These are phyloP conservation scores for slime mould (Dictyostelium discoideum) DNA, from an alignment of 78 protist genomes.

Conservation along the genomic window DNA sequence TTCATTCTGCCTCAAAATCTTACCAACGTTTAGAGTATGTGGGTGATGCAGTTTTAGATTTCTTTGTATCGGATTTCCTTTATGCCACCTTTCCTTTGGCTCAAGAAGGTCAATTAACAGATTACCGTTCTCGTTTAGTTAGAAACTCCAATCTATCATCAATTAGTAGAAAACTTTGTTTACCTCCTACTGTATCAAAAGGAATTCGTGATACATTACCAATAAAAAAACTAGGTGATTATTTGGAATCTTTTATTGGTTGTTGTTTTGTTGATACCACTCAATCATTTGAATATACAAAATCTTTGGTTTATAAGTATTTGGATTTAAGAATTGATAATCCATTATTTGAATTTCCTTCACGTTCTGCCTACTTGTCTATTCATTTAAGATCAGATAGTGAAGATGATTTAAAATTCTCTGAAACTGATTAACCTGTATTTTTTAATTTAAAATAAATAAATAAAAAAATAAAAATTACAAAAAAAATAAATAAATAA, in stretches of 20 bases:
- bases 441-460: too few species aligned
- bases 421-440: background rate
- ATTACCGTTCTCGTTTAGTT: slow-evolving; percentile 18
- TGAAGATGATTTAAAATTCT: background rate
- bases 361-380: background rate
- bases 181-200: background rate
- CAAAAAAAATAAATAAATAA: too few species aligned
- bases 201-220: background rate
- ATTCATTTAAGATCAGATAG: background rate
- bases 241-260: slow-evolving; percentile 64
- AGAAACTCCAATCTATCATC: background rate
- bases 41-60: slow-evolving; percentile 68
- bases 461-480: too few species aligned
- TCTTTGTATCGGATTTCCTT: slow-evolving; percentile 32
- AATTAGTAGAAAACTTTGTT: background rate
- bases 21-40: slow-evolving; percentile 77
- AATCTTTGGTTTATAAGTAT: background rate
- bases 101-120: slow-evolving; percentile 60
- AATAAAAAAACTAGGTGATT: slow-evolving; percentile 45
- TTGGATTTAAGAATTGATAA: background rate
- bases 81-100: slow-evolving; percentile 16
- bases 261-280: background rate
- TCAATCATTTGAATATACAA: background rate
- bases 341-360: background rate
- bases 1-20: background rate